Evolutionary conservation across 2,329 filamentous ascomycete genomes (phyloP).

Genomic region (Xylaria sp.): DNA sequence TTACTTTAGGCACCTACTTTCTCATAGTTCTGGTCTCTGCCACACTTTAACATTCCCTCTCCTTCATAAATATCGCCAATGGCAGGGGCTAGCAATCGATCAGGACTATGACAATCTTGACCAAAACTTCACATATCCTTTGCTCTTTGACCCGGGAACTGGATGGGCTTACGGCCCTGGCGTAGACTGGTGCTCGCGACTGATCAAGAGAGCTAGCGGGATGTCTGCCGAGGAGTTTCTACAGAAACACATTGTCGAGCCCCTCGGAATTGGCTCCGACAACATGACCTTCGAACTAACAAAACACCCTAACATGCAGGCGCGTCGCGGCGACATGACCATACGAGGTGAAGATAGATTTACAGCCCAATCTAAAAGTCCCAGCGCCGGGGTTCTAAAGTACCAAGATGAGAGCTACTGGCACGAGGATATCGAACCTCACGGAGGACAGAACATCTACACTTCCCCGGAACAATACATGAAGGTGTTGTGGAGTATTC

Average conservation of each 20-base stretch:
- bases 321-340: slow-evolving; percentile 39
- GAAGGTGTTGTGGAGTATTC: slow-evolving; percentile 57
- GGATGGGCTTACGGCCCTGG: slow-evolving; percentile 28
- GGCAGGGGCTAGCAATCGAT: slow-evolving; percentile 23
- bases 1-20: slow-evolving; percentile 27
- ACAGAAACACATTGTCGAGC: slow-evolving; percentile 28
- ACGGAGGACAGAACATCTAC: slow-evolving; percentile 52
- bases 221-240: slow-evolving; percentile 30
- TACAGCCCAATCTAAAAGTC: background rate
- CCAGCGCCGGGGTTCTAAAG: slow-evolving; percentile 22
- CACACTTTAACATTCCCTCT: slow-evolving; percentile 27
- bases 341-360: slow-evolving; percentile 26
- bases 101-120: slow-evolving; percentile 29
- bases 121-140: slow-evolving; percentile 34
- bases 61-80: slow-evolving; percentile 32
- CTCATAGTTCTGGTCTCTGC: slow-evolving; percentile 33
- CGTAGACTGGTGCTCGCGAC: slow-evolving; percentile 34
- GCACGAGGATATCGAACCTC: slow-evolving; percentile 39
- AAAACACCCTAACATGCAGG: slow-evolving; percentile 34
- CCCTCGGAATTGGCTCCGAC: slow-evolving; percentile 31
- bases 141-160: slow-evolving; percentile 37
- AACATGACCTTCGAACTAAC: slow-evolving; percentile 42
- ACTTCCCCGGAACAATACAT: slow-evolving; percentile 55
- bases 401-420: slow-evolving; percentile 36
- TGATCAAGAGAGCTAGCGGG: slow-evolving; percentile 28